phyloP scores from a whole-genome alignment of 2,329 filamentous ascomycete genomes.

The Phaeosphaeria sp. region DNA sequence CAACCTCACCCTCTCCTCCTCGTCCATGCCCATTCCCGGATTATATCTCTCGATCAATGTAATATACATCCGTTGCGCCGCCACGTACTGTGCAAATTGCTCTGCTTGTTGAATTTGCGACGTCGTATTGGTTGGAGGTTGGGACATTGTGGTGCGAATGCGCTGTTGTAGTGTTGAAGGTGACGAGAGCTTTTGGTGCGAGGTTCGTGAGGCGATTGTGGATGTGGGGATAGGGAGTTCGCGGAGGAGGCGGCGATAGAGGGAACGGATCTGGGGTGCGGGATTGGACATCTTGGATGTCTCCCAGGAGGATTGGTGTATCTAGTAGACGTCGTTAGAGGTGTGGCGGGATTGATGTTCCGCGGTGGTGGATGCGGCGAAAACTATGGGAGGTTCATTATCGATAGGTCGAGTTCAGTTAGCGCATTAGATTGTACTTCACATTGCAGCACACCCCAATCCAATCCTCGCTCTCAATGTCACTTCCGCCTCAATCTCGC shows the following conservation, averaged over 20 bases:
- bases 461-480: slow-evolving; percentile 8
- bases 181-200: slow-evolving; percentile 52
- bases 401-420: neutral
- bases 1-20: slow-evolving; percentile 81
- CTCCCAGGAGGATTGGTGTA: no score
- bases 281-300: slow-evolving; percentile 41
- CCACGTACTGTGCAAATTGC: slow-evolving; percentile 80
- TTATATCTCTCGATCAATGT: slow-evolving; percentile 90
- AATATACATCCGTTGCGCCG: slow-evolving; percentile 83
- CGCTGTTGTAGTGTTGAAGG: slow-evolving; percentile 74
- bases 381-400: slow-evolving; percentile 17
- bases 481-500: slow-evolving; percentile 6
- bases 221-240: slow-evolving; percentile 78
- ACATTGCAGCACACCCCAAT: slow-evolving; percentile 1
- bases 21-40: slow-evolving; percentile 85
- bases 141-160: slow-evolving; percentile 69
- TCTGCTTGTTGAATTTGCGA: slow-evolving; percentile 64
- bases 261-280: slow-evolving; percentile 67
- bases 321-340: no score
- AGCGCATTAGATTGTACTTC: neutral
- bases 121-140: neutral
- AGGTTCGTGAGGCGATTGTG: slow-evolving; percentile 22
- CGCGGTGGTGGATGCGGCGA: slow-evolving; percentile 13
- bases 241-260: slow-evolving; percentile 88
- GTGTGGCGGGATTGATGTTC: neutral